Evolutionary conservation across 2,329 filamentous ascomycete genomes (phyloP).

Genomic region (Colletotrichum ledebouriae): DNA sequence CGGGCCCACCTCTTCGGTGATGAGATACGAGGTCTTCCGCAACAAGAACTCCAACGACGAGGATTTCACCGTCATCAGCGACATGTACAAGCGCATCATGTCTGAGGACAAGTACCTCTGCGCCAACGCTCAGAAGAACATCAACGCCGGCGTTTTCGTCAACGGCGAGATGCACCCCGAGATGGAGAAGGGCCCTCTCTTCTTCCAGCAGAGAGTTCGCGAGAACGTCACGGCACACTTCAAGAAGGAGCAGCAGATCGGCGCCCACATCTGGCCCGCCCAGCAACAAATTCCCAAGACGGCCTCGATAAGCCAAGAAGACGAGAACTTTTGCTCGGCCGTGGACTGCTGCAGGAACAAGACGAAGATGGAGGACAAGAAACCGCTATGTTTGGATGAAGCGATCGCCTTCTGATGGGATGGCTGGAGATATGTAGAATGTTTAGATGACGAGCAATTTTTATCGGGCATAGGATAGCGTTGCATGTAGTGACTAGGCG

Average conservation of each 20-base stretch:
- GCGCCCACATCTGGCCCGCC: constrained; percentile 67
- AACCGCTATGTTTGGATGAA: constrained; percentile 40
- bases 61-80: constrained; percentile 68
- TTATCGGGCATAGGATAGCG: constrained; percentile 14
- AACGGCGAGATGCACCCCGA: constrained; percentile 74
- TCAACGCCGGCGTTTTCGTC: constrained; percentile 72
- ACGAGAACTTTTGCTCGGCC: constrained; percentile 52
- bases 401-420: constrained; percentile 45
- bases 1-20: constrained; percentile 62
- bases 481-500: constrained; percentile 15
- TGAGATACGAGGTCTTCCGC: constrained; percentile 74
- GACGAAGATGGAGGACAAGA: constrained; percentile 39
- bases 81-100: constrained; percentile 75
- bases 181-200: constrained; percentile 70
- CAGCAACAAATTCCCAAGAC: constrained; percentile 51
- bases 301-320: constrained; percentile 46
- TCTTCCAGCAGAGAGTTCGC: constrained; percentile 67
- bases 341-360: constrained; percentile 50
- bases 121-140: constrained; percentile 69
- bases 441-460: background rate
- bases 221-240: constrained; percentile 62
- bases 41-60: constrained; percentile 71
- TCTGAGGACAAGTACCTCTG: constrained; percentile 75
- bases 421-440: background rate
- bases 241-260: constrained; percentile 58